These are phyloP conservation scores for Neurospora crassa DNA, from an alignment of 2,329 filamentous ascomycete genomes.

Conservation along the genomic window DNA sequence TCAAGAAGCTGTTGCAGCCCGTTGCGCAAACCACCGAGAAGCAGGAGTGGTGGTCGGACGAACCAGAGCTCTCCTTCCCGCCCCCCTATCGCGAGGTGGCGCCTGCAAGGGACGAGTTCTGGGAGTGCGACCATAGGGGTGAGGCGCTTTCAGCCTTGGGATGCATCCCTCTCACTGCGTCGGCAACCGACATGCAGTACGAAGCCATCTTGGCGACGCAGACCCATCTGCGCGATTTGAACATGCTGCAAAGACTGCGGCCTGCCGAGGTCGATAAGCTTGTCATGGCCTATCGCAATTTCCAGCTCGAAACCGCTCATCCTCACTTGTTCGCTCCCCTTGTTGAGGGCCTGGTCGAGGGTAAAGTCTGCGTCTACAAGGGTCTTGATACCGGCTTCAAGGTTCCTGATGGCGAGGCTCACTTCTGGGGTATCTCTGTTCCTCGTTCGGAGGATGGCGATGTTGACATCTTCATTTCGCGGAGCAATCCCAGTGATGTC, in stretches of 20 bases:
- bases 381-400: constrained; percentile 28
- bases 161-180: constrained; percentile 23
- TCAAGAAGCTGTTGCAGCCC: constrained; percentile 15
- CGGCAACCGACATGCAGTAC: constrained; percentile 21
- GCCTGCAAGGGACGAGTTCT: constrained; percentile 21
- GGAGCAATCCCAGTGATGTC: constrained; percentile 22
- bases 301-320: constrained; percentile 13
- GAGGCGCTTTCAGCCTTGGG: constrained; percentile 19
- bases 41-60: constrained; percentile 7
- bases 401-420: constrained; percentile 19
- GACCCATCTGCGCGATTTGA: constrained; percentile 22
- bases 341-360: constrained; percentile 19
- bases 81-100: constrained; percentile 18
- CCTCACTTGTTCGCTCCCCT: constrained; percentile 19
- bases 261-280: constrained; percentile 20
- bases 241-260: constrained; percentile 23
- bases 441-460: constrained; percentile 9
- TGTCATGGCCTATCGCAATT: constrained; percentile 15
- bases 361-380: constrained; percentile 21
- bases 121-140: constrained; percentile 22
- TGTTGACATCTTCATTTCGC: constrained; percentile 28
- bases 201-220: constrained; percentile 23
- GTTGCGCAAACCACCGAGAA: neutral
- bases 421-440: constrained; percentile 27
- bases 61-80: constrained; percentile 9